Conservation (phyloP, 306 rosid genomes). For the Phaseolus lunatus region DNA sequence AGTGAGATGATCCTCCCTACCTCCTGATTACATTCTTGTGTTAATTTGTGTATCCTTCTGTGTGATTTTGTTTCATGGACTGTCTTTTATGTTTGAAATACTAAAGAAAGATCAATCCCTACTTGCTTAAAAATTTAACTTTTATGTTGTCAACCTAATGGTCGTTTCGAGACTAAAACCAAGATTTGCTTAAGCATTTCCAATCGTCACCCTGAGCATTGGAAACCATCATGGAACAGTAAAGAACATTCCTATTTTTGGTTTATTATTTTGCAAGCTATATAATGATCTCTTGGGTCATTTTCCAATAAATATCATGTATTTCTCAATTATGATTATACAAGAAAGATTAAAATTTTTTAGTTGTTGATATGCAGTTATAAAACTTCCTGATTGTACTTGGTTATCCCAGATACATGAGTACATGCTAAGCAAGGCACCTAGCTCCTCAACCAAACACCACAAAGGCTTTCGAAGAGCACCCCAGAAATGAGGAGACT, state of each 20-base stretch:
- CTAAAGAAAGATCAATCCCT: background rate
- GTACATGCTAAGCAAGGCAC: constrained; percentile 82
- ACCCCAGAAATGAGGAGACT: constrained; percentile 45
- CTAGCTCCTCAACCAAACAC: constrained; percentile 67
- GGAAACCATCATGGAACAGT: constrained; percentile 97
- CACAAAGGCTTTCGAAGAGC: constrained; percentile 51
- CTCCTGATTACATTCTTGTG: background rate
- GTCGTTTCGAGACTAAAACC: constrained; percentile 85
- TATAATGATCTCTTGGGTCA: background rate
- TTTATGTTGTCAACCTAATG: constrained; percentile 72
- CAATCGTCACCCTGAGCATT: constrained; percentile 91
- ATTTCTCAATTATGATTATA: background rate
- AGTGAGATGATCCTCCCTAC: constrained; percentile 45
- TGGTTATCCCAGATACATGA: constrained; percentile 69
- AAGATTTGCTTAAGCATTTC: constrained; percentile 93
- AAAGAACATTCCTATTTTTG: constrained; percentile 32
- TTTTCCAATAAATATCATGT: constrained; percentile 8
- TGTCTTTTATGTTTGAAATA: constrained; percentile 20
- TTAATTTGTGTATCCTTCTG: background rate
- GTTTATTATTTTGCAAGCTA: constrained; percentile 1
- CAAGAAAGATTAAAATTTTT: background rate
- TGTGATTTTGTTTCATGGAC: background rate
- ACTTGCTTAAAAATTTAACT: constrained; percentile 38
- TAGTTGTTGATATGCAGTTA: background rate
- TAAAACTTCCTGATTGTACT: constrained; percentile 11